These are phyloP conservation scores for Davidsoniella virescens DNA, from an alignment of 2,329 filamentous ascomycete genomes.

Conservation along the genomic window DNA sequence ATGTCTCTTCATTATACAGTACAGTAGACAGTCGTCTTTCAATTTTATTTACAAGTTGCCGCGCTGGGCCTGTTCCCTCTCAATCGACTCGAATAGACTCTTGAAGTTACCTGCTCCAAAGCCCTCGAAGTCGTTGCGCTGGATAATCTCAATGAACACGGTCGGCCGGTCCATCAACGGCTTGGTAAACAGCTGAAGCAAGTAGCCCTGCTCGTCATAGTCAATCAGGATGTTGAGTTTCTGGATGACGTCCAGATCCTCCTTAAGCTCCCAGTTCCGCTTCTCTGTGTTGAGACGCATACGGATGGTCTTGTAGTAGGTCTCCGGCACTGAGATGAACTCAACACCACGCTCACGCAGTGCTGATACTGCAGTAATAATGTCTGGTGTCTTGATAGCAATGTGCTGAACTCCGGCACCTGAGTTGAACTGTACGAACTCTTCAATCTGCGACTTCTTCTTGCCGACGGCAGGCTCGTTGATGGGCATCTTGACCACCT, in stretches of 20 bases:
- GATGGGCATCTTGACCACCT: slow-evolving; percentile 93
- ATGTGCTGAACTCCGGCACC: slow-evolving; percentile 90
- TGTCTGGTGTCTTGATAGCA: slow-evolving; percentile 66
- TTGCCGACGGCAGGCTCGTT: slow-evolving; percentile 87
- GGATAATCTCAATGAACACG: slow-evolving; percentile 93
- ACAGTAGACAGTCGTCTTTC: background rate
- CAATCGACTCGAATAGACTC: slow-evolving; percentile 86
- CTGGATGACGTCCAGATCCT: slow-evolving; percentile 65
- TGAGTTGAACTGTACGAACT: slow-evolving; percentile 79
- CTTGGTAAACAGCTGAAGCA: slow-evolving; percentile 64
- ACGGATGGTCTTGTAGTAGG: slow-evolving; percentile 70
- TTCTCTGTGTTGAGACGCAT: slow-evolving; percentile 50
- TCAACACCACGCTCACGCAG: slow-evolving; percentile 77
- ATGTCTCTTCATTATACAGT: background rate
- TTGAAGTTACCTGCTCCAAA: slow-evolving; percentile 96
- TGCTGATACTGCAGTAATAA: slow-evolving; percentile 59
- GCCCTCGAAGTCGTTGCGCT: slow-evolving; percentile 75
- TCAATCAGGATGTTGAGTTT: slow-evolving; percentile 79
- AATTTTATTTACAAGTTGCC: slow-evolving; percentile 50
- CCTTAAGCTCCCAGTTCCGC: slow-evolving; percentile 47
- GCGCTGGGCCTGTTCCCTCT: slow-evolving; percentile 73
- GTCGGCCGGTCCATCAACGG: slow-evolving; percentile 88
- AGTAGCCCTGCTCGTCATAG: slow-evolving; percentile 83
- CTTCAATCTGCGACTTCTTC: slow-evolving; percentile 87
- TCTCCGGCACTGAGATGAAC: slow-evolving; percentile 77